Percentiles rank a stretch among this genome's conserved stretches.
Evolutionary conservation across 495 filamentous ascomycete genomes (phyloP).

Genomic region (Xanthoparmelia taractica): DNA sequence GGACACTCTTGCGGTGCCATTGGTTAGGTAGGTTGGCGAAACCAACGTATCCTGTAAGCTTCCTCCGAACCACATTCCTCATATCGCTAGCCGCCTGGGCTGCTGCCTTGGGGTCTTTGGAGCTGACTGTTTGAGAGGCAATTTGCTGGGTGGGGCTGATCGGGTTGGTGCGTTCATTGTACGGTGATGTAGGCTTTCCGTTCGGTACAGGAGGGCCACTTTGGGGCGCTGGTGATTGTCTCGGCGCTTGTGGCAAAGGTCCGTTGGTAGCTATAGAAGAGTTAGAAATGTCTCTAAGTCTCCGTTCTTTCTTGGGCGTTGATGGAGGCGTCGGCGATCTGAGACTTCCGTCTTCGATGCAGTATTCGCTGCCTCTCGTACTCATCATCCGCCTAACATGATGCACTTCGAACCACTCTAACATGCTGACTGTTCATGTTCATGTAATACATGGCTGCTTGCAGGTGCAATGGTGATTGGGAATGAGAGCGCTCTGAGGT

Average conservation of each 20-base stretch:
- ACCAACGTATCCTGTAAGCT: conserved; percentile 95
- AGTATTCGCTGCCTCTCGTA: conserved; percentile 3
- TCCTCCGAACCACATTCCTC: conserved; percentile 96
- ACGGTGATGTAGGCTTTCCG: conserved; percentile 51
- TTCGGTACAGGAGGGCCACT: conserved; percentile 30
- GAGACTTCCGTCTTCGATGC: background rate
- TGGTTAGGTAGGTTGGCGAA: conserved; percentile 99
- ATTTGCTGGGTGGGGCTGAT: conserved; percentile 48
- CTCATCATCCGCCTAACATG: background rate
- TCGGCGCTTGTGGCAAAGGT: conserved; percentile 29
- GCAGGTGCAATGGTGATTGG: conserved; percentile 1
- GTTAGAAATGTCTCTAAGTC: conserved; percentile 6
- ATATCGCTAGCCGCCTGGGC: conserved; percentile 73
- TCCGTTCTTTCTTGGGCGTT: background rate
- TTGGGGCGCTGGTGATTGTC: conserved; percentile 31
- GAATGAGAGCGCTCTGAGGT: background rate
- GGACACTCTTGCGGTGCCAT: conserved; percentile 99
- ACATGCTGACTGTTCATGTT: background rate
- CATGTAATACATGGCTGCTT: background rate
- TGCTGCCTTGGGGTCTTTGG: conserved; percentile 76
- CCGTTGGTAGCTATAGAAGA: conserved; percentile 43
- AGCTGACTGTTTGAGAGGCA: conserved; percentile 60
- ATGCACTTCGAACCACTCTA: background rate
- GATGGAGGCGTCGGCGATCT: conserved; percentile 1
- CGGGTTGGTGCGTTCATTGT: conserved; percentile 54